A percentile compares a stretch with the other conserved stretches of the same genome.
phyloP scores from a whole-genome alignment of 176 grass and related monocot genomes.

The Paspalum vaginatum region DNA sequence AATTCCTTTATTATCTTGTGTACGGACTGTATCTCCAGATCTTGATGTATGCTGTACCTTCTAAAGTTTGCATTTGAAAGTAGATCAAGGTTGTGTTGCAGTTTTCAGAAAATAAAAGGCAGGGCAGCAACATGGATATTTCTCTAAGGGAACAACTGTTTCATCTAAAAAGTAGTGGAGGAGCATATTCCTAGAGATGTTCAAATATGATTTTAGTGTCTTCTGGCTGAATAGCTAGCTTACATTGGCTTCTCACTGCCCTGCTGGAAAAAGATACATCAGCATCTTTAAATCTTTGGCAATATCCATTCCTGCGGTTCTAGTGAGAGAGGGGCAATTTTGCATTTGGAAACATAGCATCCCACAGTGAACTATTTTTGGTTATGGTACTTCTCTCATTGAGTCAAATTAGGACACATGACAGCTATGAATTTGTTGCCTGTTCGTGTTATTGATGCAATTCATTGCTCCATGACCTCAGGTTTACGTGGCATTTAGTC shows the following conservation, averaged over 20 bases:
- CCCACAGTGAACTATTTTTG: constrained; percentile 3
- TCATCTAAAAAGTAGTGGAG: background rate
- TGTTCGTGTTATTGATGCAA: background rate
- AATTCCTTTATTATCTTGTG: background rate
- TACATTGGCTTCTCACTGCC: background rate
- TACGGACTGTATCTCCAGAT: background rate
- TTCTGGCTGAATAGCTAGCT: background rate
- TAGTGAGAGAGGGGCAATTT: background rate
- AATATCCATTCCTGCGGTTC: background rate
- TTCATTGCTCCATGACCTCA: background rate
- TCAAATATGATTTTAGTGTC: background rate
- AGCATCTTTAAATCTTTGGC: background rate
- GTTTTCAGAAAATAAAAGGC: background rate
- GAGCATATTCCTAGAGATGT: background rate
- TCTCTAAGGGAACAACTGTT: background rate
- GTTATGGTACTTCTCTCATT: background rate
- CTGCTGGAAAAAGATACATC: too few relatives aligned
- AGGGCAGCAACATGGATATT: background rate
- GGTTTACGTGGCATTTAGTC: background rate
- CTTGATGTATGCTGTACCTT: background rate
- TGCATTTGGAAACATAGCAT: background rate
- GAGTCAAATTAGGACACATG: background rate
- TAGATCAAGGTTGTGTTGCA: background rate
- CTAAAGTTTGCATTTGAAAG: background rate
- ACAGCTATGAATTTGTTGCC: background rate